A percentile compares a stretch with the other conserved stretches of the same genome.
Conservation (phyloP, 805 yeast genomes). For the Wickerhamomyces subpelliculosus region DNA sequence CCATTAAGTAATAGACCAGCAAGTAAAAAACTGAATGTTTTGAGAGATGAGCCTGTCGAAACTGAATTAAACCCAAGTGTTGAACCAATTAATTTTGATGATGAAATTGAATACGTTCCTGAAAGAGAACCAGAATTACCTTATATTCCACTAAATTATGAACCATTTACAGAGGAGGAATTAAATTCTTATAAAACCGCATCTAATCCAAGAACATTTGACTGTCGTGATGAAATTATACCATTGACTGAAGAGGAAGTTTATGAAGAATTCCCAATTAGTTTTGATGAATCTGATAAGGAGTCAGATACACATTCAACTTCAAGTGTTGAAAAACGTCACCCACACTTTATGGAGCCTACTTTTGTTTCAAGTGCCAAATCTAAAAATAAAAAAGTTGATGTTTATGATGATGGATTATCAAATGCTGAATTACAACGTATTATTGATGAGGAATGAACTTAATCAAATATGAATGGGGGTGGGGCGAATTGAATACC, state of each 20-base stretch:
- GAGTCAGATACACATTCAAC: conserved; percentile 14
- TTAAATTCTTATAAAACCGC: conserved; percentile 19
- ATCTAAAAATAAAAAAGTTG: conserved; percentile 6
- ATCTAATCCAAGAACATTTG: conserved; percentile 12
- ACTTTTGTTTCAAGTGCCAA: conserved; percentile 17
- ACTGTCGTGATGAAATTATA: conserved; percentile 9
- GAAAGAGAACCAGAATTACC: conserved; percentile 29
- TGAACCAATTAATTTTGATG: conserved; percentile 12
- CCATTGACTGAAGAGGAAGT: conserved; percentile 1
- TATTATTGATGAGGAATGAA: conserved; percentile 8
- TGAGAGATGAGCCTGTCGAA: conserved; percentile 20
- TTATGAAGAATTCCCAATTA: conserved; percentile 14
- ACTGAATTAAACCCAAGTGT: neutral
- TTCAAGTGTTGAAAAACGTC: conserved; percentile 1
- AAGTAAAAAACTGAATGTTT: conserved; percentile 25
- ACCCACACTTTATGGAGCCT: conserved; percentile 21
- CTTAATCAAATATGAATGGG: conserved; percentile 3
- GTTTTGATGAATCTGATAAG: conserved; percentile 21
- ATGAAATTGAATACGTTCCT: conserved; percentile 45
- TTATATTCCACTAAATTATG: conserved; percentile 38
- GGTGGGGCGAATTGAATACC: too few relatives aligned
- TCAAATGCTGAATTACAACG: conserved; percentile 14
- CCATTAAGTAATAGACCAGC: conserved; percentile 10
- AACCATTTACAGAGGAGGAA: conserved; percentile 31
- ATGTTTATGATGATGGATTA: conserved; percentile 15